A percentile compares a stretch with the other conserved stretches of the same genome.
Evolutionary conservation across 805 yeast genomes (phyloP).

Genomic region (Yarrowia sp.): DNA sequence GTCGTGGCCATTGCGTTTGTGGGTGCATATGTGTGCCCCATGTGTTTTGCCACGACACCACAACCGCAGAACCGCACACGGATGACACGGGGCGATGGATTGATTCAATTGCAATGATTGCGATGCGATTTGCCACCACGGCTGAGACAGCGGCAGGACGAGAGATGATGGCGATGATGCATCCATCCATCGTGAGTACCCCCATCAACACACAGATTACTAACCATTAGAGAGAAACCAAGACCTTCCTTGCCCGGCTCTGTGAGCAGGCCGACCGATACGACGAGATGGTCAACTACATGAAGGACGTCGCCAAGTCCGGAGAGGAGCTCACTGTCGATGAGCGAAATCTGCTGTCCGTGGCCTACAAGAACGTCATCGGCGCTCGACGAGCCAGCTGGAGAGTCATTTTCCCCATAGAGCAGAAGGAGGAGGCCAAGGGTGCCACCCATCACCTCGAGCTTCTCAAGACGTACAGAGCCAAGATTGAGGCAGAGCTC

Average conservation of each 20-base stretch:
- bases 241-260: conserved; percentile 93
- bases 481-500: conserved; percentile 90
- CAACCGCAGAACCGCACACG: conserved; percentile 1
- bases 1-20: conserved; percentile 24
- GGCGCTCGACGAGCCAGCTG: conserved; percentile 99
- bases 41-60: conserved; percentile 26
- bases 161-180: neutral
- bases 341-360: conserved; percentile 95
- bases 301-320: conserved; percentile 95
- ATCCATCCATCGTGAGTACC: conserved; percentile 5
- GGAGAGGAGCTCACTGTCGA: conserved; percentile 95
- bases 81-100: conserved; percentile 19
- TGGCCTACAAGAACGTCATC: conserved; percentile 96
- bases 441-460: conserved; percentile 88
- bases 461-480: conserved; percentile 89
- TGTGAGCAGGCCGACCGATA: conserved; percentile 99
- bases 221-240: conserved; percentile 63
- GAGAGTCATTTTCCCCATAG: conserved; percentile 98
- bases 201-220: neutral
- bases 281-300: conserved; percentile 98
- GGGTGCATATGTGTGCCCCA: conserved; percentile 26
- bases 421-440: conserved; percentile 96
- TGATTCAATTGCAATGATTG: conserved; percentile 19
- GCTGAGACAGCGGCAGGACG: neutral
- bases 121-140: neutral